Evolutionary conservation across 225 moss, liverwort and hornwort species (phyloP).

Genomic region (Antitrichia curtipendula): DNA sequence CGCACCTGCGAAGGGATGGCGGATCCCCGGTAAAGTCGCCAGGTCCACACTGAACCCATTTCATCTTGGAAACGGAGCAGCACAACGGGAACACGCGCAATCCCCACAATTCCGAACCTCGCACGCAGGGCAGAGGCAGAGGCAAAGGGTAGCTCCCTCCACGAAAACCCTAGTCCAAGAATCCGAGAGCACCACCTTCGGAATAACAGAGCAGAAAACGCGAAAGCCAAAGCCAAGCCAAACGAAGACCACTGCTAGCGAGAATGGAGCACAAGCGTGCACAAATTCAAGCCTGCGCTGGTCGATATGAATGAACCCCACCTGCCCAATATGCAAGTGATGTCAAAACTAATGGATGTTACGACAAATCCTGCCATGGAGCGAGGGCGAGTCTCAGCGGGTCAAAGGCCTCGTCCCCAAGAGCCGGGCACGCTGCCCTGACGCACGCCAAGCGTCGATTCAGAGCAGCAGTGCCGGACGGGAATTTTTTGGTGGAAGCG

Average conservation of each 20-base stretch:
- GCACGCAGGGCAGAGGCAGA: background rate
- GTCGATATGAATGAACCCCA: too few species aligned
- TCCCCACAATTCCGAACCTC: background rate
- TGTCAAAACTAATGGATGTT: background rate
- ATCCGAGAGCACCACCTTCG: background rate
- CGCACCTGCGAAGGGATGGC: conserved; percentile 79
- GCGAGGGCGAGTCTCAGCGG: background rate
- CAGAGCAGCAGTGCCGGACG: background rate
- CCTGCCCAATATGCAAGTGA: too few species aligned
- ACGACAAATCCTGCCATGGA: background rate
- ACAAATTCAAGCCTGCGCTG: background rate
- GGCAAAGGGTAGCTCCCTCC: too few species aligned
- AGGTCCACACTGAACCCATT: conserved; percentile 74
- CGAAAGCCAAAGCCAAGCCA: background rate
- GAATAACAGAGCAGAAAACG: background rate
- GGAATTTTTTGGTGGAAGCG: background rate
- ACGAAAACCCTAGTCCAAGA: background rate
- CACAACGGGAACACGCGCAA: background rate
- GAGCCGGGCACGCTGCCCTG: background rate
- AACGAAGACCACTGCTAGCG: background rate
- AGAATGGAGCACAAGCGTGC: background rate
- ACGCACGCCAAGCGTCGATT: background rate
- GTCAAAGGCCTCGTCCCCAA: background rate
- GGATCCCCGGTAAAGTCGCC: conserved; percentile 79
- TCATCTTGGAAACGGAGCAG: conserved; percentile 40